Percentiles rank a stretch among this genome's conserved stretches.
Evolutionary conservation across 1,139 yeast genomes (phyloP).

Genomic region (Debaryomycetaceae sp.): DNA sequence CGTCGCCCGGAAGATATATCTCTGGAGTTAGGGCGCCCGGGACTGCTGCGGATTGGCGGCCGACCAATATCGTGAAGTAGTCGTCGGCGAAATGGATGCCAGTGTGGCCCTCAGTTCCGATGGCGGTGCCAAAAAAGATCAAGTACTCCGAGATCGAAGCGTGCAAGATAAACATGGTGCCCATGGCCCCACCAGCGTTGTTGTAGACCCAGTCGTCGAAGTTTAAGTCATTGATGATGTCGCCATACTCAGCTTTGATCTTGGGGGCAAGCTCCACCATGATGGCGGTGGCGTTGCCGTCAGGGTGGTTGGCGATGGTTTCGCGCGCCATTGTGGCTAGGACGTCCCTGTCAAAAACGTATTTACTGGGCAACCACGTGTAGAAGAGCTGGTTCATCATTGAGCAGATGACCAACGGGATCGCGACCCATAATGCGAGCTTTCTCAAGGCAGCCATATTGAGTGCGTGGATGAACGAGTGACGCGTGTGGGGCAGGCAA

Average conservation of each 20-base stretch:
- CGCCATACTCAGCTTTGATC: slow-evolving; percentile 58
- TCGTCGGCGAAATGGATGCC: slow-evolving; percentile 97
- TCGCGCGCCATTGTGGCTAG: slow-evolving; percentile 48
- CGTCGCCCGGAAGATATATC: slow-evolving; percentile 74
- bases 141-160: slow-evolving; percentile 94
- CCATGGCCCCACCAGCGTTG: slow-evolving; percentile 99
- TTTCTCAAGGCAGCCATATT: slow-evolving; percentile 4
- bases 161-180: slow-evolving; percentile 90
- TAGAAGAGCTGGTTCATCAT: slow-evolving; percentile 42
- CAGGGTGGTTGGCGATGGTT: slow-evolving; percentile 50
- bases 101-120: slow-evolving; percentile 94
- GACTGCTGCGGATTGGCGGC: slow-evolving; percentile 69
- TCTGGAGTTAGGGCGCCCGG: slow-evolving; percentile 61
- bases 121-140: slow-evolving; percentile 82
- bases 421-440: slow-evolving; percentile 10
- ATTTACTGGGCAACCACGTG: slow-evolving; percentile 68
- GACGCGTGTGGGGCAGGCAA: not conserved
- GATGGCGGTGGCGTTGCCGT: slow-evolving; percentile 57
- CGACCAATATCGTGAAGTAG: slow-evolving; percentile 84
- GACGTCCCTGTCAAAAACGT: slow-evolving; percentile 50
- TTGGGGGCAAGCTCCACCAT: slow-evolving; percentile 58
- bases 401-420: slow-evolving; percentile 24
- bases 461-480: slow-evolving; percentile 1
- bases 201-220: slow-evolving; percentile 90
- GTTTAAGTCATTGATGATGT: slow-evolving; percentile 62